Base-by-base conservation (phyloP, 768 basidiomycete species). In the Vararia minispora region DNA sequence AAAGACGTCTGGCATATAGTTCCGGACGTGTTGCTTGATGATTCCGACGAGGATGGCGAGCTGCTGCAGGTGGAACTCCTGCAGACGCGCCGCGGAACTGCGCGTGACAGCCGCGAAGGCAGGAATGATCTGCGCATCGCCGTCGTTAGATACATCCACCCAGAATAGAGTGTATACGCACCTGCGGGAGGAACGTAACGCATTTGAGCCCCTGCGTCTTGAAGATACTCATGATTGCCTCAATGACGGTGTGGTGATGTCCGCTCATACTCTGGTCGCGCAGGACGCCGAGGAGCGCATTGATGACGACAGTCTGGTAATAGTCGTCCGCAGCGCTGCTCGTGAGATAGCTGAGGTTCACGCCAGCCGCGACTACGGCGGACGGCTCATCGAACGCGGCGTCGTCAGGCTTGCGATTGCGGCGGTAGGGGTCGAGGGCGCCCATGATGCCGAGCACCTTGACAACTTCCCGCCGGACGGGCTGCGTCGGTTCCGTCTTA, bases 211-310 rank as follows among this genome's bases (percentile, higher is more conserved):
- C 91, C 54, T 98, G 92, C 0, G 91, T 95, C 59, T 92, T 91
- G 72, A 98, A 99, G 44, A 99, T 98, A 32, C 89, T 83, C 89
- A 98, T 97, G 49, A 99, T 84, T 1, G 91, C 91, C 56, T 98
- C 91, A 40, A 98, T 91, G 33, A 92, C 94, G 17, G 79, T 84
- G 52, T 95, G 84, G 51, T 97, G 91, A 50, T 88, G 81, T 40
- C 68, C 78, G 51, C 72, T 83, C 43, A 95, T 68, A 1, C 90
- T 79, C 38, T 86, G 79, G 55, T 99, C 95, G 53, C 80, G 86
- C 44, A 99, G 58, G 41, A 99, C 84, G 28, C 76, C 71, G 24
- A 98, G 70, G 8, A 99, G 70, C 0, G 90, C 74, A 20, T 76
- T 83, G 55, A 99, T 87, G 26, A 92, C 92, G 5, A 92, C 89